phyloP scores from a whole-genome alignment of 106 monocot genomes.

The Acanthochlamys bracteata region DNA sequence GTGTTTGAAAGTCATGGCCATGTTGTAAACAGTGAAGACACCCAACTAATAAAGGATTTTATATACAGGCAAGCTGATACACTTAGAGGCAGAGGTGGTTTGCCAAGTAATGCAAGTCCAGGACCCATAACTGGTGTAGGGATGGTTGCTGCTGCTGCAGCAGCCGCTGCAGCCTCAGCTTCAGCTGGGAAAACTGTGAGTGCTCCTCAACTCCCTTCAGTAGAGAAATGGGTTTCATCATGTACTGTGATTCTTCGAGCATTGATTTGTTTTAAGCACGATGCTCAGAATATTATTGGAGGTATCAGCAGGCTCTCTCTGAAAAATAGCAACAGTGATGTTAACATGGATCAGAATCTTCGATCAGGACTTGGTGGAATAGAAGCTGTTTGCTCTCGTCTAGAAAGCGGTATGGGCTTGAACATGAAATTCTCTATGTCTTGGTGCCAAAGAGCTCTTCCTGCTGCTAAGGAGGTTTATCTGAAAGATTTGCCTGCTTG shows the following conservation, averaged over 20 bases:
- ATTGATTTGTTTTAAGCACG: conserved; percentile 35
- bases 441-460: conserved; percentile 84
- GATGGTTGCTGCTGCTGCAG: conserved; percentile 79
- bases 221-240: conserved; percentile 62
- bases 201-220: conserved; percentile 58
- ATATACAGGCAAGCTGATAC: conserved; percentile 66
- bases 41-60: conserved; percentile 78
- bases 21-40: conserved; percentile 41
- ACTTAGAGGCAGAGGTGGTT: conserved; percentile 65
- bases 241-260: conserved; percentile 38
- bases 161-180: conserved; percentile 80
- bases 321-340: conserved; percentile 7
- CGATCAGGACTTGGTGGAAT: conserved; percentile 10
- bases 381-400: conserved; percentile 40
- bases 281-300: conserved; percentile 11
- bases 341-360: conserved; percentile 13
- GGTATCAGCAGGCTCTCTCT: conserved; percentile 4
- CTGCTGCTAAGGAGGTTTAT: conserved; percentile 78
- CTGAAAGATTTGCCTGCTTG: conserved; percentile 70
- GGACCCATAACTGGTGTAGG: conserved; percentile 66
- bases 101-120: conserved; percentile 39
- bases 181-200: conserved; percentile 47
- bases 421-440: conserved; percentile 71
- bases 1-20: conserved; percentile 42
- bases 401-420: conserved; percentile 54